Evolutionary conservation across 1,284 basidiomycete species (phyloP), one percentile per base, ranked within the genome.

Genomic region (Moniliophthora roreri): DNA sequence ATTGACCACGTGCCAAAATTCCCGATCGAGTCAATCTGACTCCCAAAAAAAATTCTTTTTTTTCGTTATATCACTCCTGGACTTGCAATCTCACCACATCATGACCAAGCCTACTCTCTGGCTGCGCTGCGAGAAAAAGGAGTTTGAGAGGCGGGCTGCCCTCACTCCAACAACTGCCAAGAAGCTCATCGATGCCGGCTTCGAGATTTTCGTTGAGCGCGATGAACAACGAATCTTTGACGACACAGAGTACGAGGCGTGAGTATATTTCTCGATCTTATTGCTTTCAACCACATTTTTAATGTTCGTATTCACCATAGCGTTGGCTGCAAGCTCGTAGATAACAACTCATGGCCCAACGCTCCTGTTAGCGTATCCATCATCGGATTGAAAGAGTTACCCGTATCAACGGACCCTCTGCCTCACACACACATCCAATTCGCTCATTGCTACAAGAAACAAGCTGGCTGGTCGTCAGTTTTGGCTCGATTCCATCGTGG

Each of bases 351-450:
- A 10, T 99, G 96, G 95, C 85, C 91, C 20, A 77, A 69, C 38
- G 91, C 93, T 1, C 93, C 95, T 1, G 70, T 69, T 24, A 72
- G 85, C 37, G 77, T 88, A 39, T 89, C 92, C 53, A 97, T 99
- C 72, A 89, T 98, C 63, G 97, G 97, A 7, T 81, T 99, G 69
- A 99, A 99, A 78, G 97, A 99, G 71, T 85, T 99, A 18, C 87
- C 91, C 37, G 84, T 78, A 57, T 95, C 92, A 40, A 79, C 81
- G 39, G 85, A 86, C 40, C 90, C 95, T 16, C 77, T 98, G 16
- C 85, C 82, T 10, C 95, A 98, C 75, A 95, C 92, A 8, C 97
- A 99, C 74, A 96, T 99, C 70, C 95, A 98, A 69, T 99, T 99
- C 63, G 96, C 95, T 2, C 97, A 99, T 72, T 98, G 96, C 75